phyloP scores from a whole-genome alignment of 768 basidiomycete genomes.

The Collybia sordida region DNA sequence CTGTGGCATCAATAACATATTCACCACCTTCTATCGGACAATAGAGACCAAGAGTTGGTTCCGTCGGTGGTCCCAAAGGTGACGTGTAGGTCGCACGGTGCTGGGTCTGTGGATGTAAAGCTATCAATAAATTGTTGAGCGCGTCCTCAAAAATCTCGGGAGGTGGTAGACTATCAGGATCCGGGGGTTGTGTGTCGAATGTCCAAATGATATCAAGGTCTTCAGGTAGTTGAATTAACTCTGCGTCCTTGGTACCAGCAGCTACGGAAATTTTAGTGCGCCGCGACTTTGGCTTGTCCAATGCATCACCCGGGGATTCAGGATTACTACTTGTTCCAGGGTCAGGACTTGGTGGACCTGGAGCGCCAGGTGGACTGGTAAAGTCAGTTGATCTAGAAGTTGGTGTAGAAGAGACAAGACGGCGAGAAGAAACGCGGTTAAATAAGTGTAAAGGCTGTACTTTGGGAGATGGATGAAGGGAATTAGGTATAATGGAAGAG shows the following conservation, averaged over 20 bases:
- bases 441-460: background rate
- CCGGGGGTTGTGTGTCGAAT: conserved; percentile 39
- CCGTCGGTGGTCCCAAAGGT: conserved; percentile 51
- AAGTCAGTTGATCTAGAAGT: conserved; percentile 5
- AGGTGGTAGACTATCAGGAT: conserved; percentile 54
- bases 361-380: conserved; percentile 8
- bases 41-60: conserved; percentile 84
- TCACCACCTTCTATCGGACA: conserved; percentile 87
- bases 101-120: conserved; percentile 81
- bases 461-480: background rate
- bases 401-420: conserved; percentile 5
- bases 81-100: conserved; percentile 65
- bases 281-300: conserved; percentile 45
- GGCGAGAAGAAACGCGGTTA: background rate
- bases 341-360: conserved; percentile 9
- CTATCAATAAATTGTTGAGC: conserved; percentile 71
- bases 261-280: conserved; percentile 30
- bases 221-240: conserved; percentile 51
- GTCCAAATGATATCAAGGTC: conserved; percentile 68
- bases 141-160: conserved; percentile 76
- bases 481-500: conserved; percentile 5
- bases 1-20: conserved; percentile 76
- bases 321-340: background rate
- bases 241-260: conserved; percentile 32
- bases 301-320: conserved; percentile 31